Evolutionary conservation across 345 rosid species (phyloP), one percentile per base, ranked within the genome.

Genomic region (Reutealis trisperma): DNA sequence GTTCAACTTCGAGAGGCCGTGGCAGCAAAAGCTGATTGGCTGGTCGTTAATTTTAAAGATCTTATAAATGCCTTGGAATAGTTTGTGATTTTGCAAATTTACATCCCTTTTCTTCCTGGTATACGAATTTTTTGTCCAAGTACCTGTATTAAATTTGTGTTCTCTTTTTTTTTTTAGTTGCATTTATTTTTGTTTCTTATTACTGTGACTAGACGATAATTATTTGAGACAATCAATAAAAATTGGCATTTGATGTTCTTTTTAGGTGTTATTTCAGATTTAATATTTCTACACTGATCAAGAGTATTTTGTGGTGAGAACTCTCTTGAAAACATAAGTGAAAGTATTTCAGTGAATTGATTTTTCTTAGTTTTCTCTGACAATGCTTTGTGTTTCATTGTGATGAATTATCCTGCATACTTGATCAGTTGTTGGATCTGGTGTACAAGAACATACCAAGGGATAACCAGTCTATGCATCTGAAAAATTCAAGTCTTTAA

Each of bases 21-120:
- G 66, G 98, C 98, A 21, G 90, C 84, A 15, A 86, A 93, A 78
- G 97, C 99, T 72, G 94, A 93, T 85, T 96, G 99, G 99, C 83
- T 92, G 82, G 88, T 93, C 70, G 85, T 90, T 64, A 77, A 80
- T 77, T 93, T 96, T 72, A 75, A 75, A 60, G 85, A 91, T 68
- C 79, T 96, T 77, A 86, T 90, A 32, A 89, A 78, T 80, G 80
- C 90, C 11, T 79, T 93, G 83, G 80, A 87, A 13, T 92, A 85
- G 78, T 45, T 51, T 70, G n/a, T 44, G 32, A 37, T 52, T 5
- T 71, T 52, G 37, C 13, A 0, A 70, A 55, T 55, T 42, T 58
- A 25, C 34, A 25, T 34, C 34, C 14, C 8, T 34, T 9, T 41
- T 24, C 3, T 19, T 32, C 52, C 6, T 22, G 18, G 41, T 67